Percentiles rank a stretch among this genome's conserved stretches.
These are phyloP conservation scores for Zygoascus biomembranicola DNA, from an alignment of 805 yeast species.

Conservation along the genomic window DNA sequence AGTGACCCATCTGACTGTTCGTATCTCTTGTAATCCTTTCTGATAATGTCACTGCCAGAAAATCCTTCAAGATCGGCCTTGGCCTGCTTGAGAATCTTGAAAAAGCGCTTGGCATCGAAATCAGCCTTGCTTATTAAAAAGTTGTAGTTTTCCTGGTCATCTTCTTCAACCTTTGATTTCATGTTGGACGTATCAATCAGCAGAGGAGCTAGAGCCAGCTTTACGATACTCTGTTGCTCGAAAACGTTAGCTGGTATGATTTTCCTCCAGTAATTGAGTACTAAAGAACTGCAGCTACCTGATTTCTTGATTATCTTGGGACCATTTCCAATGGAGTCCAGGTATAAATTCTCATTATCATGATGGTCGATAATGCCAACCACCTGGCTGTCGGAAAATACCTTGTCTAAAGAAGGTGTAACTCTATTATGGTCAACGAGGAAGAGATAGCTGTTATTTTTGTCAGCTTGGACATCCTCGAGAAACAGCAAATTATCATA, in stretches of 20 bases:
- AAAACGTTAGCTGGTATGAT: conserved; percentile 1
- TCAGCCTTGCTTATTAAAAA: conserved; percentile 25
- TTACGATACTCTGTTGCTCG: conserved; percentile 25
- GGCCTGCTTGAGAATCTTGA: conserved; percentile 33
- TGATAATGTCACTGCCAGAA: conserved; percentile 49
- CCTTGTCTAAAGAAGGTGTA: conserved; percentile 38
- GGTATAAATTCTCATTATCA: conserved; percentile 50
- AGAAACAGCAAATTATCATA: conserved; percentile 46
- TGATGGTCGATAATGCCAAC: conserved; percentile 81
- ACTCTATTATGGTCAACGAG: conserved; percentile 79
- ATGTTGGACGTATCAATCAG: conserved; percentile 70
- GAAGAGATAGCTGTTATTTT: conserved; percentile 34
- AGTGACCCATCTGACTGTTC: conserved; percentile 25
- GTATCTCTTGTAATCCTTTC: conserved; percentile 82
- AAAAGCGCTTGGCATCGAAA: conserved; percentile 24
- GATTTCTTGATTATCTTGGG: conserved; percentile 56
- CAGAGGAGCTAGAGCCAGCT: conserved; percentile 57
- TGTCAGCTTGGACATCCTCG: conserved; percentile 48
- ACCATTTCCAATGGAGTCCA: conserved; percentile 30
- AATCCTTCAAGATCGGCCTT: conserved; percentile 62
- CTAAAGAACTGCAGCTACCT: conserved; percentile 78
- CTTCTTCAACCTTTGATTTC: conserved; percentile 47
- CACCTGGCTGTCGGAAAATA: conserved; percentile 39
- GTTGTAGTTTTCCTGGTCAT: conserved; percentile 43
- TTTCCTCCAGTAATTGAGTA: conserved; percentile 48